Evolutionary conservation across 1,284 basidiomycete genomes (phyloP).

Genomic region (Papiliotrema terrestris): DNA sequence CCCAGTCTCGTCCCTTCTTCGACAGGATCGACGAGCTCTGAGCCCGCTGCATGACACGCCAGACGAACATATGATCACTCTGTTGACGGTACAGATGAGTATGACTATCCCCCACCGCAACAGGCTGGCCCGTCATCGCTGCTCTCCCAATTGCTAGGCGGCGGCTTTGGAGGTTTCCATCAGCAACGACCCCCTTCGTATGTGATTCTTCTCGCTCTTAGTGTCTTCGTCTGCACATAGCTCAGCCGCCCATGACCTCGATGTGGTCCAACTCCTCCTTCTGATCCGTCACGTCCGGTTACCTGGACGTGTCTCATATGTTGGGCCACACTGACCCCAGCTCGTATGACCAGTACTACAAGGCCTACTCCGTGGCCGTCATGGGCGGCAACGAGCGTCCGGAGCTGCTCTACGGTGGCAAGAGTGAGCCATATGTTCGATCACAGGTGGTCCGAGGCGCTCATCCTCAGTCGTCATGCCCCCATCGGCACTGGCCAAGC

Average conservation of each 20-base stretch:
- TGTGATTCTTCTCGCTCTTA: too few species aligned
- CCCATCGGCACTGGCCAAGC: constrained; percentile 82
- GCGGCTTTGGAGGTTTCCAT: constrained; percentile 18
- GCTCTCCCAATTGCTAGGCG: constrained; percentile 31
- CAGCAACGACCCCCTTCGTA: neutral
- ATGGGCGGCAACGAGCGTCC: constrained; percentile 46
- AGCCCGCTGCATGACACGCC: too few species aligned
- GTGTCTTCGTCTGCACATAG: too few species aligned
- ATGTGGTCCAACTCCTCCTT: too few species aligned
- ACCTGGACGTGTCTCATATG: neutral
- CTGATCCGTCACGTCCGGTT: too few species aligned
- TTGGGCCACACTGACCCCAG: constrained; percentile 17
- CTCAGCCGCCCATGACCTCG: too few species aligned
- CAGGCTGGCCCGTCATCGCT: constrained; percentile 23
- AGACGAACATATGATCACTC: neutral
- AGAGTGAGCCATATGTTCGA: constrained; percentile 65
- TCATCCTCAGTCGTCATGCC: constrained; percentile 84
- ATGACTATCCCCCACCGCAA: constrained; percentile 8
- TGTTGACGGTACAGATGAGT: constrained; percentile 9
- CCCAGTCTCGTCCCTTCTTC: neutral
- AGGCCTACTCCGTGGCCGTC: constrained; percentile 50
- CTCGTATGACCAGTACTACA: constrained; percentile 49
- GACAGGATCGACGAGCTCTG: too few species aligned
- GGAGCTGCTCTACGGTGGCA: constrained; percentile 70
- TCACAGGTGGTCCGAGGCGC: neutral